phyloP scores from a whole-genome alignment of 2,329 filamentous ascomycete genomes.

The Stagonosporopsis chrysanthemi region DNA sequence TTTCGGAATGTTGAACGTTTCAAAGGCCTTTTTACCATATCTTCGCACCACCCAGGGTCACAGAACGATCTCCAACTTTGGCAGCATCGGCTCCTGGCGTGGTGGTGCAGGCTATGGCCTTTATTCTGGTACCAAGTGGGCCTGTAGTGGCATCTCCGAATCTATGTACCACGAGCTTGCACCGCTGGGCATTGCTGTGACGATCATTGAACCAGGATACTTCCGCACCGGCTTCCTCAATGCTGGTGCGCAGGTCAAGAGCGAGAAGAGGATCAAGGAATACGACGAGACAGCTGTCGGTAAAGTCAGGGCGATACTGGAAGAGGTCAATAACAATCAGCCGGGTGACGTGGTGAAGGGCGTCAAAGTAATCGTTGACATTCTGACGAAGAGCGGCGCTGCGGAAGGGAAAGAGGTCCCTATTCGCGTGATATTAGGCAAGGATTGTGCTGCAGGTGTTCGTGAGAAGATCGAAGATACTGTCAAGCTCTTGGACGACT shows the following conservation, averaged over 20 bases:
- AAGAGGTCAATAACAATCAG: conserved; percentile 57
- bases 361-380: conserved; percentile 61
- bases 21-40: conserved; percentile 57
- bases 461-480: conserved; percentile 30
- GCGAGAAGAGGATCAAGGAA: conserved; percentile 30
- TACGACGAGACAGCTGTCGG: conserved; percentile 49
- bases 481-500: conserved; percentile 40
- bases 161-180: conserved; percentile 54
- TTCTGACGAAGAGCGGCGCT: conserved; percentile 60
- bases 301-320: conserved; percentile 42
- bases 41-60: conserved; percentile 55
- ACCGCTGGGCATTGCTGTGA: conserved; percentile 55
- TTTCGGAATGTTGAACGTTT: conserved; percentile 60
- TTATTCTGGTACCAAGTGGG: conserved; percentile 59
- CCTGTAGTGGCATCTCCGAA: conserved; percentile 54
- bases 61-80: conserved; percentile 56
- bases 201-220: conserved; percentile 59
- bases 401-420: conserved; percentile 61
- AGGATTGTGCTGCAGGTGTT: conserved; percentile 21
- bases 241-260: conserved; percentile 27
- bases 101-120: conserved; percentile 52
- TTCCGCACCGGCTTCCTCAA: conserved; percentile 60
- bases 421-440: conserved; percentile 62
- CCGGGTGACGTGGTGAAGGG: conserved; percentile 65
- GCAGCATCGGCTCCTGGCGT: conserved; percentile 55